Conservation (phyloP, 768 basidiomycete species). For the Kockovaella imperatae region DNA sequence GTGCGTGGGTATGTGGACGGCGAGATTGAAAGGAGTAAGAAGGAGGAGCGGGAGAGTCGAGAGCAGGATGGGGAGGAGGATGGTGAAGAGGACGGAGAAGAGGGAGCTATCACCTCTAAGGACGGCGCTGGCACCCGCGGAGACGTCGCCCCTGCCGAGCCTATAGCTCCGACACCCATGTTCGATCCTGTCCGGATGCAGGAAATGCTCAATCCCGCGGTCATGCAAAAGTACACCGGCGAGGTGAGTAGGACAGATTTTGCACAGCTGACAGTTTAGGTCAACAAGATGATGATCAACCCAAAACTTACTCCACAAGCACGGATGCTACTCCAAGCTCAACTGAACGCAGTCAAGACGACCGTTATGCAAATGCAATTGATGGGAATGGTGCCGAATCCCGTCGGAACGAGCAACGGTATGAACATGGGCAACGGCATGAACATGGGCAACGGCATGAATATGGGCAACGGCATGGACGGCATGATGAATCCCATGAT, state of each 20-base stretch:
- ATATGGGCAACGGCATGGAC: constrained; percentile 5
- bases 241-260: constrained; percentile 43
- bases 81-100: constrained; percentile 1
- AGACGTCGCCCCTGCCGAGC: neutral
- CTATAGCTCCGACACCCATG: constrained; percentile 2
- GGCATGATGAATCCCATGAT: constrained; percentile 3
- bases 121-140: no score
- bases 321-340: constrained; percentile 11
- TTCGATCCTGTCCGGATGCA: constrained; percentile 23
- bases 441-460: constrained; percentile 10
- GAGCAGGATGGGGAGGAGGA: constrained; percentile 10
- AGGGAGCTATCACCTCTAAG: neutral
- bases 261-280: constrained; percentile 56
- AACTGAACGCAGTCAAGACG: constrained; percentile 24
- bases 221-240: constrained; percentile 33
- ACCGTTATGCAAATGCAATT: constrained; percentile 33
- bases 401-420: constrained; percentile 13
- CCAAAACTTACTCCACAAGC: constrained; percentile 16
- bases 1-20: constrained; percentile 75
- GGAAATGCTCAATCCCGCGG: constrained; percentile 31
- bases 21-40: constrained; percentile 44
- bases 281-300: constrained; percentile 31
- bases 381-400: constrained; percentile 17
- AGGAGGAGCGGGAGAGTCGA: constrained; percentile 20
- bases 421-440: constrained; percentile 13